phyloP scores from a whole-genome alignment of 176 grass and related monocot species.

The Cenchrus purpureus region DNA sequence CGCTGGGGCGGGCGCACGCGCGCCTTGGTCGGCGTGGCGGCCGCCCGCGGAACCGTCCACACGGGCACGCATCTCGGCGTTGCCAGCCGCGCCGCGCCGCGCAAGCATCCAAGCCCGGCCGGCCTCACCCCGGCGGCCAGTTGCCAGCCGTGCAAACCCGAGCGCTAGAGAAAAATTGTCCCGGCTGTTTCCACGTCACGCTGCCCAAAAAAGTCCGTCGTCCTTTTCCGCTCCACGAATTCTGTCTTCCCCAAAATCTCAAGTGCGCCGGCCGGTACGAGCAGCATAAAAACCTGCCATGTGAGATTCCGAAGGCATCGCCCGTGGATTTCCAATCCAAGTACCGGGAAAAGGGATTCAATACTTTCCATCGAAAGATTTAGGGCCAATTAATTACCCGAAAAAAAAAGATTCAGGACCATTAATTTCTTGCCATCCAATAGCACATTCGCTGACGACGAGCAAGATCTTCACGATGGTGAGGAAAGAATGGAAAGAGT shows the following conservation, averaged over 20 bases:
- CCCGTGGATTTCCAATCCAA: neutral
- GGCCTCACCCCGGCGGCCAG: neutral
- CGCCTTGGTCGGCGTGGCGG: constrained; percentile 24
- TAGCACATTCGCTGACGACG: neutral
- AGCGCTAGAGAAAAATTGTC: neutral
- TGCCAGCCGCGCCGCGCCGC: neutral
- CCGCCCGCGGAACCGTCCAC: constrained; percentile 3
- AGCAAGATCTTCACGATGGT: neutral
- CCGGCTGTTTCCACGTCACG: neutral
- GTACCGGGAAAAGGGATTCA: neutral
- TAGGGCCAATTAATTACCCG: neutral
- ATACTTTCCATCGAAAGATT: neutral
- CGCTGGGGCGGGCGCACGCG: neutral
- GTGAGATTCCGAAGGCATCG: neutral
- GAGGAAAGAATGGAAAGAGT: neutral
- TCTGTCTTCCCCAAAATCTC: neutral
- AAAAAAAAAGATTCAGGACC: neutral
- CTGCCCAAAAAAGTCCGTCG: neutral
- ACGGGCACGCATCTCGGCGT: constrained; percentile 32
- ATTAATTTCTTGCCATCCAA: neutral
- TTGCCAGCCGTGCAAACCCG: neutral
- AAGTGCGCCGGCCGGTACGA: neutral
- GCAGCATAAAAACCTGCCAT: neutral
- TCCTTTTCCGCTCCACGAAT: neutral
- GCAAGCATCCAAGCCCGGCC: neutral